These are phyloP conservation scores for Angomonas ambiguus DNA, from an alignment of 208 protist species.

Conservation along the genomic window DNA sequence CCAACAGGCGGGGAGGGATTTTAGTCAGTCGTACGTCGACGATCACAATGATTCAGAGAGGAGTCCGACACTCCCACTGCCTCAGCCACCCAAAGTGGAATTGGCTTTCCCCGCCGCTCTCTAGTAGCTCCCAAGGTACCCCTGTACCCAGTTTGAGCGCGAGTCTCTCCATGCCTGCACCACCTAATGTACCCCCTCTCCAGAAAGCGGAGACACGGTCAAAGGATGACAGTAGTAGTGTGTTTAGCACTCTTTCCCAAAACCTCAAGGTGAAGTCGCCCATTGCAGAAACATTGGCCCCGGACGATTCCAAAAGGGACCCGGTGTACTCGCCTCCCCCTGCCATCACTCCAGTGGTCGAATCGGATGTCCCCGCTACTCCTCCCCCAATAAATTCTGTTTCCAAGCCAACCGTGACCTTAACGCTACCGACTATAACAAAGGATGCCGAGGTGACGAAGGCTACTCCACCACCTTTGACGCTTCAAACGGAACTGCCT, in stretches of 20 bases:
- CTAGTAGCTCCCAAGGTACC: too few species aligned
- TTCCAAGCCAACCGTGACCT: background rate
- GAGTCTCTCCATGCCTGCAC: too few species aligned
- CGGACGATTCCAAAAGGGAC: background rate
- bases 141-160: too few species aligned
- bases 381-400: too few species aligned
- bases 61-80: too few species aligned
- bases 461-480: background rate
- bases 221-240: conserved; percentile 30
- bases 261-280: conserved; percentile 32
- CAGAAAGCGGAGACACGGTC: background rate
- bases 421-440: background rate
- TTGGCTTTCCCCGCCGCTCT: background rate
- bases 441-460: background rate
- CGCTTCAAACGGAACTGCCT: background rate
- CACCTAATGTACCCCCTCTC: too few species aligned
- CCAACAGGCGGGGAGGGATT: background rate
- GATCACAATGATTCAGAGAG: background rate
- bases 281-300: background rate
- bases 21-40: background rate
- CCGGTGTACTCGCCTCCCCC: background rate
- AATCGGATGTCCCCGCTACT: background rate
- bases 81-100: background rate
- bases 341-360: background rate
- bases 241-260: conserved; percentile 83